Evolutionary conservation across 495 filamentous ascomycete species (phyloP).

Genomic region (Trichoderma asperelloides): DNA sequence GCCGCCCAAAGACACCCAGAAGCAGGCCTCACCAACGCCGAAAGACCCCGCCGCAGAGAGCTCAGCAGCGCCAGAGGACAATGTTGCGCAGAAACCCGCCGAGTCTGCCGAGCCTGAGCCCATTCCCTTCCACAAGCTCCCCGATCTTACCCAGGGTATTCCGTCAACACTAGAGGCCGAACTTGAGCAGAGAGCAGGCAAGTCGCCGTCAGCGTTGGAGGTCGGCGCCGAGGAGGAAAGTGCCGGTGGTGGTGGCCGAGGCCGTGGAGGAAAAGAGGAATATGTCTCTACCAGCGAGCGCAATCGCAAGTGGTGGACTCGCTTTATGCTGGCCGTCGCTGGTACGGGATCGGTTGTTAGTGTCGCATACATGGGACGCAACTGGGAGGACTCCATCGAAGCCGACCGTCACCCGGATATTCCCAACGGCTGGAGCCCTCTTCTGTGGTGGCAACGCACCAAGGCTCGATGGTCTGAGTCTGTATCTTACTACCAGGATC

Average conservation of each 20-base stretch:
- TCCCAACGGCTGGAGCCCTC: slow-evolving; percentile 51
- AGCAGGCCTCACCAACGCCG: not conserved
- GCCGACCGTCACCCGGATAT: slow-evolving; percentile 59
- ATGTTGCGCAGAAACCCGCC: not conserved
- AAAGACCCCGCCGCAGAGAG: not conserved
- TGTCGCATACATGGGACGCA: slow-evolving; percentile 64
- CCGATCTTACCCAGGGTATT: slow-evolving; percentile 84
- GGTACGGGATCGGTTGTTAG: slow-evolving; percentile 23
- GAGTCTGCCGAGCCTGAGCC: slow-evolving; percentile 4
- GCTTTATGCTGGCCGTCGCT: slow-evolving; percentile 36
- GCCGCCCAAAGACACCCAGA: not conserved
- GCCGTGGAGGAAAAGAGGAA: slow-evolving; percentile 34
- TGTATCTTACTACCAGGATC: slow-evolving; percentile 88
- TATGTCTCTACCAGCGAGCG: slow-evolving; percentile 89
- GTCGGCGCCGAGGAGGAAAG: slow-evolving; percentile 50
- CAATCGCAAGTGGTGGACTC: slow-evolving; percentile 52
- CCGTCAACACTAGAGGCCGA: slow-evolving; percentile 80
- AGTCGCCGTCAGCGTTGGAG: slow-evolving; percentile 40
- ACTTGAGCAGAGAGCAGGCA: slow-evolving; percentile 10
- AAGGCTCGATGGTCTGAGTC: slow-evolving; percentile 63
- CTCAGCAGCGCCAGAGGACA: slow-evolving; percentile 1
- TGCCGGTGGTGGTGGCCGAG: slow-evolving; percentile 38
- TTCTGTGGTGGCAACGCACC: slow-evolving; percentile 68
- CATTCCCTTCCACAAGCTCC: slow-evolving; percentile 49
- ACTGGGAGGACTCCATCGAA: slow-evolving; percentile 64